A percentile compares a stretch with the other conserved stretches of the same genome.
phyloP scores from a whole-genome alignment of 345 rosid genomes.

The Rhodomyrtus tomentosa region DNA sequence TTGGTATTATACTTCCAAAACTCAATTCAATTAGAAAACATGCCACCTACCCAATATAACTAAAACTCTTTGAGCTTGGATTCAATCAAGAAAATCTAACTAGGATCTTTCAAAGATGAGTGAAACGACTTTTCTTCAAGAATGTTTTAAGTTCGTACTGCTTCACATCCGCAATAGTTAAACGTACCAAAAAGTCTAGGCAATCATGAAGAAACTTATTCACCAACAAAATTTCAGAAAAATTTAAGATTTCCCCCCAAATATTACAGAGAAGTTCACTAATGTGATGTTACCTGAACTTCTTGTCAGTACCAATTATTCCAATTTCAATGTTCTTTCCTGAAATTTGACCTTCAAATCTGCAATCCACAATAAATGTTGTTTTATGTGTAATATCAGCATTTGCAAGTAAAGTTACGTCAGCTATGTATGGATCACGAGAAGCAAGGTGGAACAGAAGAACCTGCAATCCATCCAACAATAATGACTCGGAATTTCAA shows the following conservation, averaged over 20 bases:
- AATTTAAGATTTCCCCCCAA: neutral
- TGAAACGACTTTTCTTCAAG: neutral
- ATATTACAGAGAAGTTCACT: neutral
- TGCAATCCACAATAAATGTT: conserved; percentile 14
- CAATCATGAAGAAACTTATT: neutral
- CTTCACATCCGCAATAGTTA: neutral
- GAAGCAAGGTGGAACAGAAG: neutral
- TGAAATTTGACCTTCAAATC: conserved; percentile 90
- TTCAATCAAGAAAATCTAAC: neutral
- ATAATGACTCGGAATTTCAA: neutral
- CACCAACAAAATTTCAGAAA: neutral
- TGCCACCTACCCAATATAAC: neutral
- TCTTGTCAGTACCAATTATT: conserved; percentile 60
- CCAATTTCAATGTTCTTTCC: conserved; percentile 88
- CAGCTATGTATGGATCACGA: neutral
- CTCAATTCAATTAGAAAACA: neutral
- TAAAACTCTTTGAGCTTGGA: neutral
- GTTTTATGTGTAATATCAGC: neutral
- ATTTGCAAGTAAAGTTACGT: neutral
- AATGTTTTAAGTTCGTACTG: neutral
- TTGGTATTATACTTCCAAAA: neutral
- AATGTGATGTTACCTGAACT: conserved; percentile 41
- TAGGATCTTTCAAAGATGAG: neutral
- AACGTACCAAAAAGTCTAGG: neutral
- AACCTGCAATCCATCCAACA: neutral